A percentile compares a stretch with the other conserved stretches of the same genome.
Evolutionary conservation across 208 protist species (phyloP).

Genomic region (Leptomonas pyrrhocoris): DNA sequence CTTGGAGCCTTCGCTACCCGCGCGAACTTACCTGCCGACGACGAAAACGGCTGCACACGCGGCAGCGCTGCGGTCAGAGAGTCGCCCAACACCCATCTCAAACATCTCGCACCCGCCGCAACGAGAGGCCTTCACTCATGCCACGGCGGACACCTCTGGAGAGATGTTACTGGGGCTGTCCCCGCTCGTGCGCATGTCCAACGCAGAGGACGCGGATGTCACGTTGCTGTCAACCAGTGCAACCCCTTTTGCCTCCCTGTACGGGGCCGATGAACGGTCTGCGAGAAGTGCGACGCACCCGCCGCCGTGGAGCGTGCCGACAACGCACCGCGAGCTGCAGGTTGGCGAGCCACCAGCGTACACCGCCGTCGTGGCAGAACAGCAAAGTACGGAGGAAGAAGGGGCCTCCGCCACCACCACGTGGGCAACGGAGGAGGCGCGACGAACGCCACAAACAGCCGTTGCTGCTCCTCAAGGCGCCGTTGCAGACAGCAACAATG

Average conservation of each 20-base stretch:
- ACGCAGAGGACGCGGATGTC: slow-evolving; percentile 12
- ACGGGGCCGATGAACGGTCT: not conserved
- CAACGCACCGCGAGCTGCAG: slow-evolving; percentile 10
- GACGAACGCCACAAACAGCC: no score
- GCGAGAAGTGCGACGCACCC: not conserved
- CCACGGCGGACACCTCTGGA: not conserved
- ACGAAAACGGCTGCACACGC: not conserved
- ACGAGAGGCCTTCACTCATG: not conserved
- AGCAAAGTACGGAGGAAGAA: no score
- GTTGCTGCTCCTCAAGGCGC: no score
- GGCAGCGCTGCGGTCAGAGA: not conserved
- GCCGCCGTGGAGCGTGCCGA: not conserved
- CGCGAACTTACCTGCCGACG: not conserved
- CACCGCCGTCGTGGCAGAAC: not conserved
- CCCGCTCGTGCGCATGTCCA: slow-evolving; percentile 3
- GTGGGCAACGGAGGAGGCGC: no score
- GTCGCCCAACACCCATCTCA: not conserved
- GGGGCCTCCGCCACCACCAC: no score
- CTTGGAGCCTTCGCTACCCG: not conserved
- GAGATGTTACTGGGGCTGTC: slow-evolving; percentile 14
- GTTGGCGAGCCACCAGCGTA: not conserved
- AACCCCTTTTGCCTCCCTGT: not conserved
- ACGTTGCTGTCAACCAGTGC: not conserved
- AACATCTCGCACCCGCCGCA: slow-evolving; percentile 7
- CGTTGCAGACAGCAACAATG: no score